phyloP scores from a whole-genome alignment of 129 eudicot genomes.

The Tanacetum coccineum region DNA sequence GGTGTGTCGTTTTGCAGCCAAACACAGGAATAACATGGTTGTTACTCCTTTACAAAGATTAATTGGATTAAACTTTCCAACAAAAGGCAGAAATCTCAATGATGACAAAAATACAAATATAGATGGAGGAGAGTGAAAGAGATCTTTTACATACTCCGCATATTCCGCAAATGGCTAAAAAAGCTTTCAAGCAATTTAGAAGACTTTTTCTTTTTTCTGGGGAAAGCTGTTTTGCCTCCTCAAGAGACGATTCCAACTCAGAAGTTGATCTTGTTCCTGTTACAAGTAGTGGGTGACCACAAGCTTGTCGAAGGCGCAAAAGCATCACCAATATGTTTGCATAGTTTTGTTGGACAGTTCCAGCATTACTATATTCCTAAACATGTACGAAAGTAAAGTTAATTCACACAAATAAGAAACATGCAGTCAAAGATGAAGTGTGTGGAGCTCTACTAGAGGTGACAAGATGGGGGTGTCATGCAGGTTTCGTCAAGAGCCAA shows the following conservation, averaged over 20 bases:
- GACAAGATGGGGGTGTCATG: too few relatives aligned
- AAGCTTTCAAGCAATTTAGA: constrained; percentile 75
- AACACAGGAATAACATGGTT: too few relatives aligned
- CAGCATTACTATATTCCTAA: constrained; percentile 89
- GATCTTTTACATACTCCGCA: constrained; percentile 56
- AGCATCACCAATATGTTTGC: constrained; percentile 94
- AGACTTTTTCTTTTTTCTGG: constrained; percentile 57
- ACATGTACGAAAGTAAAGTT: too few relatives aligned
- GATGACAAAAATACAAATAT: neutral
- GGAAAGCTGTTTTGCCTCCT: constrained; percentile 71
- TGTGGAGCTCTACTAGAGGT: too few relatives aligned
- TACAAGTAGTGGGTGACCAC: constrained; percentile 97
- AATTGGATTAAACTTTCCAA: too few relatives aligned
- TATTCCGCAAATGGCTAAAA: constrained; percentile 75
- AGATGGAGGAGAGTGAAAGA: neutral
- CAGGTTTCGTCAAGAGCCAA: too few relatives aligned
- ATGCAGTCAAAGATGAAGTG: too few relatives aligned
- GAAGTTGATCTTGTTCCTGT: constrained; percentile 56
- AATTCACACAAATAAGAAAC: too few relatives aligned
- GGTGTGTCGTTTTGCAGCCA: too few relatives aligned
- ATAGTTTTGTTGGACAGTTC: constrained; percentile 88
- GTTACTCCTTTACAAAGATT: too few relatives aligned
- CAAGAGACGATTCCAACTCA: constrained; percentile 58
- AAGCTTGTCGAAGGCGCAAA: constrained; percentile 94
- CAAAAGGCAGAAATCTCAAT: neutral